Conservation (phyloP, 768 basidiomycete species). For the Tulasnella sp. region DNA sequence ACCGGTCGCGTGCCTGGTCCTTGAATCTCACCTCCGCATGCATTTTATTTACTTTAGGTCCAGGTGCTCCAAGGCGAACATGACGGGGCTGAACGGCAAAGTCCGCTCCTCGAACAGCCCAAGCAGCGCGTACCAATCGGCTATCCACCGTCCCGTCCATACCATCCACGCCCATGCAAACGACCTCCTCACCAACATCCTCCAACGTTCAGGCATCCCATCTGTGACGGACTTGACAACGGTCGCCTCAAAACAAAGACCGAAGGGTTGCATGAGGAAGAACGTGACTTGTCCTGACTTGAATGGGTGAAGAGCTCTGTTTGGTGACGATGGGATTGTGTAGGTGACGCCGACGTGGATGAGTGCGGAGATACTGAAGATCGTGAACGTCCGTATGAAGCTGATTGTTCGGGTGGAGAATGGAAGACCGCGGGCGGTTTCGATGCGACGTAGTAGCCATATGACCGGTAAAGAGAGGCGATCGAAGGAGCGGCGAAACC, state of each 20-base stretch:
- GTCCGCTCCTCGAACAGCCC: conserved; percentile 1
- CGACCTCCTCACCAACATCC: not conserved
- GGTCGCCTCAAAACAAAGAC: not conserved
- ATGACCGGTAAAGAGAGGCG: conserved; percentile 5
- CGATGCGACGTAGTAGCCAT: not conserved
- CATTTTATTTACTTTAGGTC: no score
- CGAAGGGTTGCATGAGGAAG: conserved; percentile 14
- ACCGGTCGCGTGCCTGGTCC: no score
- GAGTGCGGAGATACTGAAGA: not conserved
- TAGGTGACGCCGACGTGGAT: conserved; percentile 1
- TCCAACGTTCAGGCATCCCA: not conserved
- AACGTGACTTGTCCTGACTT: conserved; percentile 4
- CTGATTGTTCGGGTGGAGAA: not conserved
- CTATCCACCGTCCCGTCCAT: conserved; percentile 13
- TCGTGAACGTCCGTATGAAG: not conserved
- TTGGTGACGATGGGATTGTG: not conserved
- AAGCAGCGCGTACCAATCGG: conserved; percentile 10
- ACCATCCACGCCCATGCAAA: conserved; percentile 10
- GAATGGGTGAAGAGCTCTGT: not conserved
- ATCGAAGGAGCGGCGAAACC: conserved; percentile 11
- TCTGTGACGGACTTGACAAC: not conserved
- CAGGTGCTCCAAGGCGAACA: no score
- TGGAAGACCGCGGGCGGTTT: not conserved
- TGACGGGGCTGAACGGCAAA: no score
- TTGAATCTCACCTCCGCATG: no score